phyloP scores from a whole-genome alignment of 345 rosid genomes.

The Salix brachista region DNA sequence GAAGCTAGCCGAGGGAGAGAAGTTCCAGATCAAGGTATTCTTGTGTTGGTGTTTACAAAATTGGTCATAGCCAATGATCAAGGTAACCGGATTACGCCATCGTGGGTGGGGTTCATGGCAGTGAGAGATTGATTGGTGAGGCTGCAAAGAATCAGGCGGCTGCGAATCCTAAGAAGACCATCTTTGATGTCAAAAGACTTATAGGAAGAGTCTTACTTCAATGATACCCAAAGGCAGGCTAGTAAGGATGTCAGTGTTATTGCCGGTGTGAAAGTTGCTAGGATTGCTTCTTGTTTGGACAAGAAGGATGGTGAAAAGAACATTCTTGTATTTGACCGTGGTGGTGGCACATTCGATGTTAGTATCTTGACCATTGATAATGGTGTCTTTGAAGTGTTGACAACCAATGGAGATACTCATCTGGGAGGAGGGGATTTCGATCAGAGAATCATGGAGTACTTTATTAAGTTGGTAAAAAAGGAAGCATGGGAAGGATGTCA shows the following conservation, averaged over 20 bases:
- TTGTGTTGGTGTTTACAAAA: too few relatives aligned
- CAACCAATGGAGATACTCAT: constrained; percentile 30
- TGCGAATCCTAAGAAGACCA: constrained; percentile 19
- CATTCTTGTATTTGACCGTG: constrained; percentile 27
- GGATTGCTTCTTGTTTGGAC: constrained; percentile 30
- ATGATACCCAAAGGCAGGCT: constrained; percentile 29
- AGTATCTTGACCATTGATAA: constrained; percentile 24
- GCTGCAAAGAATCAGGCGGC: constrained; percentile 5
- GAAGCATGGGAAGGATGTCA: constrained; percentile 30
- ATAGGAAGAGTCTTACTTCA: constrained; percentile 31
- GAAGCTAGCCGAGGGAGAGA: too few relatives aligned
- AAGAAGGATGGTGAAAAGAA: constrained; percentile 26
- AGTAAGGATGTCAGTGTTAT: constrained; percentile 26
- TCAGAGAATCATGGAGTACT: constrained; percentile 29
- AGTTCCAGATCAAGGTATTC: too few relatives aligned
- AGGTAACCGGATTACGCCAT: too few relatives aligned
- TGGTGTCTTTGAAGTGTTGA: constrained; percentile 25
- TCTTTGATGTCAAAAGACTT: constrained; percentile 31
- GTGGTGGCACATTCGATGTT: constrained; percentile 24
- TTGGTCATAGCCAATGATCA: too few relatives aligned
- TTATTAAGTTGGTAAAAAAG: constrained; percentile 30
- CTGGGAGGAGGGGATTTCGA: constrained; percentile 33
- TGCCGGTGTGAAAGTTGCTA: constrained; percentile 20
- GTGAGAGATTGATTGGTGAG: too few relatives aligned
- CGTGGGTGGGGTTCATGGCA: too few relatives aligned